Conservation (phyloP, 176 grass and related monocot genomes). For the sorghum (Sorghum bicolor) region DNA sequence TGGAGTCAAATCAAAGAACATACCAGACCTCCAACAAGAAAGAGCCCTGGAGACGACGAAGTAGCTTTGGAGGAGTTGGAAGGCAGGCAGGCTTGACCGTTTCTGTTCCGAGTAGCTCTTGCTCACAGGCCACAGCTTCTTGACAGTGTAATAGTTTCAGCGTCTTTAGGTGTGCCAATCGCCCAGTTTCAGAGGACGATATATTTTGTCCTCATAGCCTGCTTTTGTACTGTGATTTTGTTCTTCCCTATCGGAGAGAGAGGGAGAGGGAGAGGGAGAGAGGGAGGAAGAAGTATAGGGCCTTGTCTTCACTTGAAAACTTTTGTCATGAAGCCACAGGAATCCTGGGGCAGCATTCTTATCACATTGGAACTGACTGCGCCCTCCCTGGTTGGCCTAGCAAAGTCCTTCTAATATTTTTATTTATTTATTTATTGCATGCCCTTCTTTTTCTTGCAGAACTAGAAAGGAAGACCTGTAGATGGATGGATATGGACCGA, state of each 20-base stretch:
- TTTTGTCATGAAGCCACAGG: constrained; percentile 48
- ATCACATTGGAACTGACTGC: constrained; percentile 55
- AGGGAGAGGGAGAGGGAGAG: neutral
- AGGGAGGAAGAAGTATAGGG: neutral
- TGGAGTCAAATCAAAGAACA: neutral
- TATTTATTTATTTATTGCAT: constrained; percentile 25
- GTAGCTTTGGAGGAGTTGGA: constrained; percentile 12
- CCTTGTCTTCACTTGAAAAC: constrained; percentile 43
- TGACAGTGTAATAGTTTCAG: constrained; percentile 4
- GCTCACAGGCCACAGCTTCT: constrained; percentile 31
- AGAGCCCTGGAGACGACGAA: constrained; percentile 1
- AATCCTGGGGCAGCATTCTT: constrained; percentile 47
- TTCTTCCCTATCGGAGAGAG: constrained; percentile 9
- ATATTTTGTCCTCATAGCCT: constrained; percentile 28
- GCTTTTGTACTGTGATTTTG: constrained; percentile 1
- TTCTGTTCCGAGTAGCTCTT: constrained; percentile 11
- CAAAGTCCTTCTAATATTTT: constrained; percentile 22
- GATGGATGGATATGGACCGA: neutral
- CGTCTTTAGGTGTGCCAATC: constrained; percentile 29
- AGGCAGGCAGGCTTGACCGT: constrained; percentile 2
- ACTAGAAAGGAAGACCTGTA: neutral
- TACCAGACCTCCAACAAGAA: constrained; percentile 28
- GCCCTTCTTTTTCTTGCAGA: neutral
- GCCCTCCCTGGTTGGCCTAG: constrained; percentile 31
- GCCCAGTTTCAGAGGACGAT: constrained; percentile 38